Base-by-base conservation (phyloP, 2,329 filamentous ascomycete species). In the Botrytis sinoallii region DNA sequence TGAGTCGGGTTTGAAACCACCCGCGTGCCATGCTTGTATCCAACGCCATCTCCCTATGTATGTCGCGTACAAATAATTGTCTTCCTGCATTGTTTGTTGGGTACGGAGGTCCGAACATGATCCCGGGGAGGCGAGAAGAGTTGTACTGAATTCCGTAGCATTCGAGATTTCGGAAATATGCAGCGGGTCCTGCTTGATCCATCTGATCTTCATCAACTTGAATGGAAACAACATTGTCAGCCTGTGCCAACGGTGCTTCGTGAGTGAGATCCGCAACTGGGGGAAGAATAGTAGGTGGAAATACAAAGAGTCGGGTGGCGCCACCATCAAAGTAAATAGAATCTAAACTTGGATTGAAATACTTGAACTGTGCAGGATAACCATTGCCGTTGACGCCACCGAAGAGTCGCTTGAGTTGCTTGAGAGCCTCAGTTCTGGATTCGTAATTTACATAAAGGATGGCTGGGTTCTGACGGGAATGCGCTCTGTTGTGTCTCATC, bases 1-100 rank as follows among this genome's bases (percentile, higher is more conserved):
- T 7, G 14, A 61, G 1, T 40, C 59, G 35, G 2, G 3, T 8
- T 25, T 8, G 2, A 61, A 4, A 61, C 59, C 35, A 61, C 1
- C 0, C 2, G 22, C 22, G 35, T 12, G 25, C 10, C 8, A 3
- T 0, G 0, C 2, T 4, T 61, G 1, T n/a, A 38, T 61, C 35
- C 20, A 0, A 2, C 0, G 0, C 4, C 35, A 61, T 22, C 4
- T 25, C 3, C 3, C 5, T 0, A 40, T 61, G 22, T 25, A 61
- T 40, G 12, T 40, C 22, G 1, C 6, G 59, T 25, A 61, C 59
- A 61, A 61, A 61, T 3, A 16, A 2, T 12, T 38, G 35, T 0
- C 12, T 8, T 2, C 35, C 59, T 61, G 59, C 20, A 16, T 1
- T 3, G 22, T 14, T n/a, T 40, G 1, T 8, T 61, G 12, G 2